These are phyloP conservation scores for Dothiorella sarmentorum DNA, from an alignment of 2,329 filamentous ascomycete genomes.

Conservation along the genomic window DNA sequence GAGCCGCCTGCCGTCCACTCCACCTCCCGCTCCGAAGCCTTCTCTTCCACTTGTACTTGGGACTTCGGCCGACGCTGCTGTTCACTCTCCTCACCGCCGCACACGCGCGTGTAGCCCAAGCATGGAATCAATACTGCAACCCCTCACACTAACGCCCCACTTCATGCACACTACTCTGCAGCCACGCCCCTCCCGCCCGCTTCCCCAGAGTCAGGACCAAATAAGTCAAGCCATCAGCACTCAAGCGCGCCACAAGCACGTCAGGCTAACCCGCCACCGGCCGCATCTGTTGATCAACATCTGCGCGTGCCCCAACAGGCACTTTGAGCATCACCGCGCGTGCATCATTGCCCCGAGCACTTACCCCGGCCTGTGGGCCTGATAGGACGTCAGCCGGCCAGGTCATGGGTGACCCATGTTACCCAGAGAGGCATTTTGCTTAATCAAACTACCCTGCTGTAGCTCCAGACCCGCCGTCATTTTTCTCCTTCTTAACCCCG, in stretches of 20 bases:
- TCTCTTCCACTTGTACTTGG: too few relatives aligned
- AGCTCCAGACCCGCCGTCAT: not conserved
- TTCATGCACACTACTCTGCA: too few relatives aligned
- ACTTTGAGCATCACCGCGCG: not conserved
- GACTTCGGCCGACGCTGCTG: too few relatives aligned
- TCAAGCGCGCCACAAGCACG: not conserved
- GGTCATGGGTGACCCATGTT: slow-evolving; percentile 15
- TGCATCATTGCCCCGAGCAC: not conserved
- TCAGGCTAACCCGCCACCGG: not conserved
- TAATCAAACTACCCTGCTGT: slow-evolving; percentile 2
- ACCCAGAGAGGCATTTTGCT: slow-evolving; percentile 6
- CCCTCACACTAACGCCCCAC: not conserved
- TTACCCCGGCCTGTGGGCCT: not conserved
- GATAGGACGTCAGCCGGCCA: slow-evolving; percentile 14
- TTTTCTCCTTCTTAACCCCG: not conserved
- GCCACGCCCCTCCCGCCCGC: not conserved
- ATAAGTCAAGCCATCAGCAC: not conserved
- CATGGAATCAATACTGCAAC: slow-evolving; percentile 4
- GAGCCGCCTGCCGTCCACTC: not conserved
- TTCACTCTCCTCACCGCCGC: not conserved
- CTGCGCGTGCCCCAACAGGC: not conserved
- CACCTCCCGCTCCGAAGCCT: too few relatives aligned
- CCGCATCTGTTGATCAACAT: not conserved
- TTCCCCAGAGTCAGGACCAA: not conserved
- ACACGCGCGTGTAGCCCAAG: not conserved